Evolutionary conservation across 768 basidiomycete species (phyloP).

Genomic region (Boletus subparvulus): DNA sequence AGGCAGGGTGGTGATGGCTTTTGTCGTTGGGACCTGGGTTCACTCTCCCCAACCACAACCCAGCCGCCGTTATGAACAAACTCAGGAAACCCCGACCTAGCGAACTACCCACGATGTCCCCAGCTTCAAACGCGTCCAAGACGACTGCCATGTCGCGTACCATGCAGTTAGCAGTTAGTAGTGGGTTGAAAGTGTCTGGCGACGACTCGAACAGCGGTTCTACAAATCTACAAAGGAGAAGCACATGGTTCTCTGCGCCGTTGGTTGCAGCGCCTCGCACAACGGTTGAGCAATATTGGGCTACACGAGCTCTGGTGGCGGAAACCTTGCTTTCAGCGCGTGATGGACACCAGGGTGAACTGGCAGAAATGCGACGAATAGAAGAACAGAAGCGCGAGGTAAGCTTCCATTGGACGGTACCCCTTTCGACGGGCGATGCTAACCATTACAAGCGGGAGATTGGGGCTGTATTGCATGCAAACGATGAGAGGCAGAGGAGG

Average conservation of each 20-base stretch:
- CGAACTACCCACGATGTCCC: not conserved
- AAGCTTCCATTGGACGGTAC: conserved; percentile 16
- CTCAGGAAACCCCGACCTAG: conserved; percentile 21
- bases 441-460: conserved; percentile 43
- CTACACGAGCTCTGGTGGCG: conserved; percentile 60
- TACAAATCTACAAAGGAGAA: conserved; percentile 6
- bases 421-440: not conserved
- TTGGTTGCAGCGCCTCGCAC: conserved; percentile 26
- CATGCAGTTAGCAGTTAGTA: conserved; percentile 28
- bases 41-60: not conserved
- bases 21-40: not conserved
- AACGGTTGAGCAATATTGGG: conserved; percentile 61
- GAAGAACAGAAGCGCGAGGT: conserved; percentile 52
- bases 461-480: conserved; percentile 35
- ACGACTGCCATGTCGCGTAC: conserved; percentile 25
- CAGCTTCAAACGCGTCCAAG: not conserved
- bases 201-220: not conserved
- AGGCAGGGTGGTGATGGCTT: not conserved
- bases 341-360: conserved; percentile 48
- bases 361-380: conserved; percentile 39
- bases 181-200: conserved; percentile 5
- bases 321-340: conserved; percentile 58
- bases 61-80: conserved; percentile 19
- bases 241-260: conserved; percentile 22
- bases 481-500: conserved; percentile 47